A percentile compares a stretch with the other conserved stretches of the same genome.
These are phyloP conservation scores for Pleurotus cornucopiae DNA, from an alignment of 768 basidiomycete species.

Conservation along the genomic window DNA sequence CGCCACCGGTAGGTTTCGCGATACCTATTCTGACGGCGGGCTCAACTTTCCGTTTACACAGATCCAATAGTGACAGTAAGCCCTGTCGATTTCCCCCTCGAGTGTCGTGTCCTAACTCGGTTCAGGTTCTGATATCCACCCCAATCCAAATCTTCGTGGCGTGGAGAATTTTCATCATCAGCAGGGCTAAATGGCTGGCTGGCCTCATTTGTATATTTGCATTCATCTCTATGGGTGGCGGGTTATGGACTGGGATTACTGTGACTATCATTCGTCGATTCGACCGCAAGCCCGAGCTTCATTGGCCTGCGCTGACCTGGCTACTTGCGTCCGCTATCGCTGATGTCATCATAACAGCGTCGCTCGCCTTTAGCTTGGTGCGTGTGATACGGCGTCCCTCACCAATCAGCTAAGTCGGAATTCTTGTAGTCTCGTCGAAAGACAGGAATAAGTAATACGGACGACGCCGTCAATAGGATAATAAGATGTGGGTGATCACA, in stretches of 20 bases:
- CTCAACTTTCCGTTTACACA: neutral
- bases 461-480: constrained; percentile 31
- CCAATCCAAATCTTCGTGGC: constrained; percentile 22
- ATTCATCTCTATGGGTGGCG: constrained; percentile 15
- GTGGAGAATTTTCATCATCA: constrained; percentile 19
- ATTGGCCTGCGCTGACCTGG: constrained; percentile 23
- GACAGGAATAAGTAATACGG: constrained; percentile 32
- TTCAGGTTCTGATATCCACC: constrained; percentile 15
- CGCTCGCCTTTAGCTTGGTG: constrained; percentile 29
- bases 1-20: constrained; percentile 21
- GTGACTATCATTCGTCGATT: constrained; percentile 9
- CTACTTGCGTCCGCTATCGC: constrained; percentile 24
- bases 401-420: neutral
- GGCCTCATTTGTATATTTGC: constrained; percentile 12
- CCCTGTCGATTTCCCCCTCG: neutral
- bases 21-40: no score
- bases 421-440: constrained; percentile 22
- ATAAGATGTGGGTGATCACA: constrained; percentile 21
- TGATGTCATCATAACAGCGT: constrained; percentile 11
- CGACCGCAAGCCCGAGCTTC: constrained; percentile 8
- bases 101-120: neutral
- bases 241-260: constrained; percentile 13
- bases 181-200: constrained; percentile 5
- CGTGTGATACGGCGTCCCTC: constrained; percentile 2
- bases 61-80: constrained; percentile 14